phyloP scores from a whole-genome alignment of 345 rosid genomes.

The Adansonia digitata region DNA sequence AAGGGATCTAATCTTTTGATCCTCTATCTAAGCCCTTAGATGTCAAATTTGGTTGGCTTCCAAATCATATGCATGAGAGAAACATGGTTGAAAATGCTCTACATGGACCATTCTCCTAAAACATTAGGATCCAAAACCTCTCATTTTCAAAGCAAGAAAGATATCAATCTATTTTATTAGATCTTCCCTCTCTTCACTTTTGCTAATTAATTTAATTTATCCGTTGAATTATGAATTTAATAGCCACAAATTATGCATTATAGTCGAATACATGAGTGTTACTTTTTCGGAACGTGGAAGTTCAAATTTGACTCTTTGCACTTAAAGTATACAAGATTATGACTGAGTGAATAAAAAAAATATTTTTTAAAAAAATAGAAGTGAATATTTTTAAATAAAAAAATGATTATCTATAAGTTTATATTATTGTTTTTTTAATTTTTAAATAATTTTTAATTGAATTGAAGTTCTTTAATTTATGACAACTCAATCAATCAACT shows the following conservation, averaged over 20 bases:
- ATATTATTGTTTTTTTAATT: no score
- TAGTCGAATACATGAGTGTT: not conserved
- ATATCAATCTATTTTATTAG: not conserved
- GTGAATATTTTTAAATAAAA: no score
- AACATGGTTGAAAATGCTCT: constrained; percentile 18
- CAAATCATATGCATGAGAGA: constrained; percentile 24
- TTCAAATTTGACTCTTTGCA: no score
- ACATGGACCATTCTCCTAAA: constrained; percentile 12
- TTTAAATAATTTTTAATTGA: no score
- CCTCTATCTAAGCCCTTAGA: constrained; percentile 17
- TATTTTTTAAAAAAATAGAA: no score
- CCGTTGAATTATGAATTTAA: not conserved
- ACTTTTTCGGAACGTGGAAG: no score
- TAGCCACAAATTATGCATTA: not conserved
- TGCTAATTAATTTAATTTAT: not conserved
- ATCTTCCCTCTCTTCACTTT: not conserved
- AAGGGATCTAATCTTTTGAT: constrained; percentile 55
- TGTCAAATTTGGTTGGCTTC: constrained; percentile 39
- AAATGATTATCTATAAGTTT: no score
- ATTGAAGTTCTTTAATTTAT: no score
- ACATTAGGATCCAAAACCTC: not conserved
- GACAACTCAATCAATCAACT: no score
- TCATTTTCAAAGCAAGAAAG: constrained; percentile 21
- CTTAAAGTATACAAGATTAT: no score
- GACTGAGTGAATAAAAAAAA: no score